These are phyloP conservation scores for Garcia nutans DNA, from an alignment of 345 rosid genomes.

Conservation along the genomic window DNA sequence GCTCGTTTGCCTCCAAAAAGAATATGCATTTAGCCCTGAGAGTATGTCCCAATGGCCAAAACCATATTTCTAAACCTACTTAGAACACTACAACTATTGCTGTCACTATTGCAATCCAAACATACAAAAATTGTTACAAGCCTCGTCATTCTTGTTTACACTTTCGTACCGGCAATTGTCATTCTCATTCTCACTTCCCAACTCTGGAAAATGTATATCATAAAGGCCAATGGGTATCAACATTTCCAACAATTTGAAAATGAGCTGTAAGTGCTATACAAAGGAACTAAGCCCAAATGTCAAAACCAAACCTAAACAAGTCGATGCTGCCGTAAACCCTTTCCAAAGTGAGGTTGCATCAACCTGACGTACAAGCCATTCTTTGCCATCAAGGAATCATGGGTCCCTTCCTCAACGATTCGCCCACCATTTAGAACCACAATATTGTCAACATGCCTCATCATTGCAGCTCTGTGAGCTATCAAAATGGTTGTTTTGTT, in stretches of 20 bases:
- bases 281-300: slow-evolving; percentile 22
- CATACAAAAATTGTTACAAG: slow-evolving; percentile 18
- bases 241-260: slow-evolving; percentile 24
- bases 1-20: slow-evolving; percentile 63
- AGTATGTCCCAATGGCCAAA: slow-evolving; percentile 31
- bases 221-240: not conserved
- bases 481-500: slow-evolving; percentile 94
- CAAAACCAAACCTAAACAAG: slow-evolving; percentile 46
- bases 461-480: slow-evolving; percentile 95
- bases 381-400: slow-evolving; percentile 75
- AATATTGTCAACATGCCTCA: slow-evolving; percentile 95
- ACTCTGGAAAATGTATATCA: slow-evolving; percentile 17
- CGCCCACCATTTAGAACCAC: slow-evolving; percentile 97
- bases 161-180: slow-evolving; percentile 10
- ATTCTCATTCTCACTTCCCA: slow-evolving; percentile 15
- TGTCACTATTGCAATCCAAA: slow-evolving; percentile 15
- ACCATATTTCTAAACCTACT: slow-evolving; percentile 37
- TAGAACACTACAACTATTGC: slow-evolving; percentile 24
- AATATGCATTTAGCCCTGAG: slow-evolving; percentile 45
- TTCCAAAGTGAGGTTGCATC: slow-evolving; percentile 97
- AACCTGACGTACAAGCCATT: slow-evolving; percentile 91
- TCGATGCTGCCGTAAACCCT: slow-evolving; percentile 91
- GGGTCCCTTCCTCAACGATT: slow-evolving; percentile 93
- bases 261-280: slow-evolving; percentile 28
- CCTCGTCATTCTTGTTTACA: slow-evolving; percentile 24